Conservation (phyloP, 2,329 filamentous ascomycete species). For the Rutstroemia sp. region DNA sequence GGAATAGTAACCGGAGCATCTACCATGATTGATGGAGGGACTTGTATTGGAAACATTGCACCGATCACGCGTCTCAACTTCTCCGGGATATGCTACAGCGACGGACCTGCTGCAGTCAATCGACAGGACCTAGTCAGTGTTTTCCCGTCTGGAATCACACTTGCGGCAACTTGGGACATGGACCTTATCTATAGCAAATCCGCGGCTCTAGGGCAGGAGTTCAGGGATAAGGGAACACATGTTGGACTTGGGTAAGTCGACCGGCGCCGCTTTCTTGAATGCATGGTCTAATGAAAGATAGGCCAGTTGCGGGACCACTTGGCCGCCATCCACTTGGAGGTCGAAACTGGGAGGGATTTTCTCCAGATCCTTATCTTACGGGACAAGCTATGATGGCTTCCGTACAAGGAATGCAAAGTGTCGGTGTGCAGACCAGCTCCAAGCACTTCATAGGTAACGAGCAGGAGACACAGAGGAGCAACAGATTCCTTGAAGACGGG, state of each 20-base stretch:
- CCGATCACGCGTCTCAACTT: constrained; percentile 14
- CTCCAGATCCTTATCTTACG: constrained; percentile 21
- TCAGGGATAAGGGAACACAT: constrained; percentile 70
- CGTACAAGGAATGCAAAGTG: constrained; percentile 57
- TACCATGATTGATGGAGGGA: background rate
- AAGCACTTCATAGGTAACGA: constrained; percentile 47
- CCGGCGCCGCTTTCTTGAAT: background rate
- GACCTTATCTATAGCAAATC: constrained; percentile 61
- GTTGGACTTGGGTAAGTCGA: constrained; percentile 50
- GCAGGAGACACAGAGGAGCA: constrained; percentile 41
- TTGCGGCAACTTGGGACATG: constrained; percentile 71
- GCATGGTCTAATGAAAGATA: background rate
- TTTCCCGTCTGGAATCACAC: constrained; percentile 64
- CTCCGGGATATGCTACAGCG: constrained; percentile 13
- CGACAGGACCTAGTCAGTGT: constrained; percentile 41
- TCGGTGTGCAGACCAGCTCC: constrained; percentile 56
- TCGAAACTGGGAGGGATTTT: constrained; percentile 55
- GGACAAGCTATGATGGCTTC: constrained; percentile 9
- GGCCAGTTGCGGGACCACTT: constrained; percentile 52
- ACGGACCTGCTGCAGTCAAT: constrained; percentile 15
- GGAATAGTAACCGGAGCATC: too few species aligned
- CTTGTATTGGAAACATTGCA: constrained; percentile 16
- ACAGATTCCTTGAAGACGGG: constrained; percentile 31
- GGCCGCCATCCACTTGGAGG: constrained; percentile 59
- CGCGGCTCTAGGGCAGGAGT: constrained; percentile 68